Conservation (phyloP, 768 basidiomycete genomes). For the Podaxis sp. region DNA sequence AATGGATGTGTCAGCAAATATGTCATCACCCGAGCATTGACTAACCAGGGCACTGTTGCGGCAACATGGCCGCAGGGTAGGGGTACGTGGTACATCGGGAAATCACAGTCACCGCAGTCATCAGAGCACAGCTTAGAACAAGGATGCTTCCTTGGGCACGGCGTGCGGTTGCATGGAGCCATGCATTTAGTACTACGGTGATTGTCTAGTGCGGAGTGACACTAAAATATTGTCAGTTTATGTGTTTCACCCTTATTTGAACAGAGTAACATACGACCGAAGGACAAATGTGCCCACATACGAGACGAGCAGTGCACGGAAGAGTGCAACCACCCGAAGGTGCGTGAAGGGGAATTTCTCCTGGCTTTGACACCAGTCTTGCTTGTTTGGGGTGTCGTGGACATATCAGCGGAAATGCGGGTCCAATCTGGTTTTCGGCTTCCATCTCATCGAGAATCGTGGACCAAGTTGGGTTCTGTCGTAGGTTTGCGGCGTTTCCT, state of each 20-base stretch:
- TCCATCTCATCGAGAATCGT: constrained; percentile 59
- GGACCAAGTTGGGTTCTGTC: constrained; percentile 49
- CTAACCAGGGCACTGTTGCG: constrained; percentile 50
- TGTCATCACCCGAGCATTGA: background rate
- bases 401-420: constrained; percentile 56
- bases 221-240: constrained; percentile 32
- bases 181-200: constrained; percentile 49
- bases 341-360: constrained; percentile 46
- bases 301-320: constrained; percentile 51
- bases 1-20: background rate
- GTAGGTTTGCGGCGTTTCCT: constrained; percentile 58
- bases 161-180: constrained; percentile 43
- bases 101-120: constrained; percentile 53
- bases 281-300: constrained; percentile 66
- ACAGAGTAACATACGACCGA: constrained; percentile 43
- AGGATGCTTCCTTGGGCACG: constrained; percentile 59
- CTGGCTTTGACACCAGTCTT: constrained; percentile 47
- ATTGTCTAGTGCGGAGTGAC: constrained; percentile 59
- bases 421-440: constrained; percentile 14
- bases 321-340: constrained; percentile 67
- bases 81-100: constrained; percentile 42
- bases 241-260: background rate
- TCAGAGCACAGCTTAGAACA: constrained; percentile 52
- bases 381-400: constrained; percentile 48
- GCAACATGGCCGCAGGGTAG: constrained; percentile 61